These are phyloP conservation scores for Lolium rigidum DNA, from an alignment of 176 grass and related monocot genomes.

Conservation along the genomic window DNA sequence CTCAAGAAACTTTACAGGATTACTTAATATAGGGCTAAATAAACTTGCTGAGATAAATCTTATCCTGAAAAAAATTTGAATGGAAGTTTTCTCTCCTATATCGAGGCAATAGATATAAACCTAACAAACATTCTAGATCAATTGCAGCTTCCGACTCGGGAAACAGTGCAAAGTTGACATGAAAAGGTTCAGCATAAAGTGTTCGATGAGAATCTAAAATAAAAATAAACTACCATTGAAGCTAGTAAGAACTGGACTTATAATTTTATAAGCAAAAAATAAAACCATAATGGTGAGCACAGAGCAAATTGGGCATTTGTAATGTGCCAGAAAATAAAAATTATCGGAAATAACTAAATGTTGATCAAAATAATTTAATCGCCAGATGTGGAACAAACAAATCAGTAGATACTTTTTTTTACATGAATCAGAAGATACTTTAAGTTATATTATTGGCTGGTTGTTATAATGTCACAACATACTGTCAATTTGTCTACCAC, in stretches of 20 bases:
- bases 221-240: background rate
- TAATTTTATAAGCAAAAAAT: background rate
- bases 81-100: background rate
- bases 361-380: background rate
- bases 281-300: background rate
- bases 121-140: constrained; percentile 13
- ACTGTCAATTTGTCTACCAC: background rate
- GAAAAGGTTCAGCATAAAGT: background rate
- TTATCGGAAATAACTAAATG: background rate
- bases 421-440: background rate
- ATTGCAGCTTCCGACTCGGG: constrained; percentile 15
- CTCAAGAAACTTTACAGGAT: too few species aligned
- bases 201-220: background rate
- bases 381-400: background rate
- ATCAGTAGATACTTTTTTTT: background rate
- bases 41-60: background rate
- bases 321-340: background rate
- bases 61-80: background rate
- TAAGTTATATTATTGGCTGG: background rate
- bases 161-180: constrained; percentile 19
- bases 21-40: background rate
- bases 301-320: background rate
- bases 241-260: constrained; percentile 15
- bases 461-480: background rate
- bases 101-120: background rate